Percentiles rank a stretch among this genome's conserved stretches.
Evolutionary conservation across 129 eudicot species (phyloP).

Genomic region (Tanacetum coccineum): DNA sequence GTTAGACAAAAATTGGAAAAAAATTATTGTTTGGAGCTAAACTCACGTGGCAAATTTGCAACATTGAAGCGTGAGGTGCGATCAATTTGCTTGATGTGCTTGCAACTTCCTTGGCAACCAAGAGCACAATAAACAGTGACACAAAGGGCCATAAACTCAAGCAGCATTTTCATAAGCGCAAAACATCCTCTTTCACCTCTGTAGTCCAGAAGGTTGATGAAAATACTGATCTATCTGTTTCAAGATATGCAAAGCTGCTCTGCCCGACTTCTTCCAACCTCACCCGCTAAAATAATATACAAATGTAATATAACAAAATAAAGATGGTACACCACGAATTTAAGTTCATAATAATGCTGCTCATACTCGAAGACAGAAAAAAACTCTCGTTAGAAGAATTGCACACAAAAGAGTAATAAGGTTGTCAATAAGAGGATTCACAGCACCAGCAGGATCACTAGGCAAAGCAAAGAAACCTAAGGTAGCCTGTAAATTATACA

Average conservation of each 20-base stretch:
- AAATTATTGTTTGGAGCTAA: neutral
- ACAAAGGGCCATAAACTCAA: conserved; percentile 76
- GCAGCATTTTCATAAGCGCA: conserved; percentile 92
- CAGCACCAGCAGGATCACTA: conserved; percentile 77
- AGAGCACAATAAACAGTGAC: conserved; percentile 82
- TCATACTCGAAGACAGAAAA: neutral
- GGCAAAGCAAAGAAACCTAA: conserved; percentile 94
- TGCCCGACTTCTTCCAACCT: conserved; percentile 98
- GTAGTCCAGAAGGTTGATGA: conserved; percentile 88
- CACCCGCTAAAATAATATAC: conserved; percentile 67
- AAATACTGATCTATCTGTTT: conserved; percentile 86
- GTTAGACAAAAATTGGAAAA: neutral
- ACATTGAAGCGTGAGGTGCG: conserved; percentile 49
- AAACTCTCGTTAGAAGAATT: conserved; percentile 92
- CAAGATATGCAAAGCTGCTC: conserved; percentile 88
- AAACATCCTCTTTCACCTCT: conserved; percentile 87
- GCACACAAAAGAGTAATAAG: conserved; percentile 85
- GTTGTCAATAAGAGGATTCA: conserved; percentile 75
- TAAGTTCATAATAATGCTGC: conserved; percentile 10
- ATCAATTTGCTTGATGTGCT: conserved; percentile 64
- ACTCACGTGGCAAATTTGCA: conserved; percentile 69
- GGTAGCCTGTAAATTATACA: conserved; percentile 62
- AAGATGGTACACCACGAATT: neutral
- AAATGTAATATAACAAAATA: no score
- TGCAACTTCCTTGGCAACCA: conserved; percentile 89